phyloP scores from a whole-genome alignment of 2,329 filamentous ascomycete species.

The Dichotomopilus funicola region DNA sequence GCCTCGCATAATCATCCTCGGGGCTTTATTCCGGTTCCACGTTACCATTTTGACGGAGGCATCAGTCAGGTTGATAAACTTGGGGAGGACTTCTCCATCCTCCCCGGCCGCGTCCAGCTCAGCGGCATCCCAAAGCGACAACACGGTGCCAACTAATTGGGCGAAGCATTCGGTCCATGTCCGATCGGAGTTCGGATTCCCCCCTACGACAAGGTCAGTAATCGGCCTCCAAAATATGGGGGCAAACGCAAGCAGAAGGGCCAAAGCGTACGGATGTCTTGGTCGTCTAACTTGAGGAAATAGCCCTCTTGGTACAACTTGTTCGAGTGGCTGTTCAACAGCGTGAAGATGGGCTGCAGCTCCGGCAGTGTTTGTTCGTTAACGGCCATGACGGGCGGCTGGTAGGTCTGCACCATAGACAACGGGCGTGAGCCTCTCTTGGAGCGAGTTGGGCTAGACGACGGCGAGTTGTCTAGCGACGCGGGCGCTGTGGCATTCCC shows the following conservation, averaged over 20 bases:
- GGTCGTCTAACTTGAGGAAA: conserved; percentile 92
- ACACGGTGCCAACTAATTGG: conserved; percentile 87
- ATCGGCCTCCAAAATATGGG: conserved; percentile 5
- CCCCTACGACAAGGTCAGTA: conserved; percentile 51
- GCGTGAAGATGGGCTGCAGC: conserved; percentile 87
- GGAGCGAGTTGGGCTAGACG: conserved; percentile 35
- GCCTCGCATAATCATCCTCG: too few species aligned
- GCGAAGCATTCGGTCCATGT: conserved; percentile 97
- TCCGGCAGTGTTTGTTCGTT: conserved; percentile 83
- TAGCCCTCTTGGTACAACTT: conserved; percentile 98
- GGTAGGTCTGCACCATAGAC: conserved; percentile 81
- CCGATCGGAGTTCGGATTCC: conserved; percentile 75
- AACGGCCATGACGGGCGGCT: conserved; percentile 80
- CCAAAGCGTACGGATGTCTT: conserved; percentile 68
- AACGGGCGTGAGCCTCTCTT: conserved; percentile 60
- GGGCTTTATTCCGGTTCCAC: background rate
- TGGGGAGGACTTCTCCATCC: conserved; percentile 50
- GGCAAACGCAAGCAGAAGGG: background rate
- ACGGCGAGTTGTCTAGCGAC: conserved; percentile 33
- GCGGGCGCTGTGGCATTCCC: conserved; percentile 36
- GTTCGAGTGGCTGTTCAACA: conserved; percentile 89
- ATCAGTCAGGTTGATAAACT: conserved; percentile 93
- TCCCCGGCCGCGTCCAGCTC: conserved; percentile 83
- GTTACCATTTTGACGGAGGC: conserved; percentile 95
- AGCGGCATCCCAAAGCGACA: conserved; percentile 92